Percentiles rank a stretch among this genome's conserved stretches.
These are phyloP conservation scores for Chlorophyllum brunneum DNA, from an alignment of 768 basidiomycete species.

Conservation along the genomic window DNA sequence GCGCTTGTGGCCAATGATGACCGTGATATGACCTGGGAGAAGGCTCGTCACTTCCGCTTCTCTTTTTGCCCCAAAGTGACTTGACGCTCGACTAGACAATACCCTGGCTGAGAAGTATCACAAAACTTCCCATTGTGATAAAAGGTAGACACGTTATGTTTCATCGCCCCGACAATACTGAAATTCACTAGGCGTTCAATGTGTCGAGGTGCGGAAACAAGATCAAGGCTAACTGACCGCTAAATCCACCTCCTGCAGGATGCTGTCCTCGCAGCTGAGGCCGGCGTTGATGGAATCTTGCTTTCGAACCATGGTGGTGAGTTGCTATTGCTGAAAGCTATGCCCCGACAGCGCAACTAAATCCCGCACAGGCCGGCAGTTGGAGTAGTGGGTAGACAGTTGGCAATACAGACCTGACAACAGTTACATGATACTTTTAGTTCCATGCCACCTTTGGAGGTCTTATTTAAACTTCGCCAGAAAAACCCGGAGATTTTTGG, in stretches of 20 bases:
- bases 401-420: constrained; percentile 11
- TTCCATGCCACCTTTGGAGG: constrained; percentile 73
- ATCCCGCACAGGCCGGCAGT: constrained; percentile 55
- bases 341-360: constrained; percentile 3
- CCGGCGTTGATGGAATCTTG: constrained; percentile 84
- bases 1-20: constrained; percentile 65
- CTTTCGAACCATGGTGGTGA: constrained; percentile 89
- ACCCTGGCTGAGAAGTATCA: constrained; percentile 70
- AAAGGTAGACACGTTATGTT: constrained; percentile 46
- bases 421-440: constrained; percentile 33
- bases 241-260: constrained; percentile 46
- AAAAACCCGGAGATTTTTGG: constrained; percentile 73
- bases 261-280: constrained; percentile 78
- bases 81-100: constrained; percentile 47
- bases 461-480: constrained; percentile 68
- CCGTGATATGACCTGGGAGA: constrained; percentile 74
- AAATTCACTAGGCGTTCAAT: constrained; percentile 58
- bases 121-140: constrained; percentile 67
- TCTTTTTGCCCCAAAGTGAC: background rate
- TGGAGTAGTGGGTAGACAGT: constrained; percentile 60
- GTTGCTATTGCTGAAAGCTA: constrained; percentile 13
- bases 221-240: background rate
- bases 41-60: constrained; percentile 30
- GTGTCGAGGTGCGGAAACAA: constrained; percentile 50
- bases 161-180: background rate